A percentile compares a stretch with the other conserved stretches of the same genome.
Evolutionary conservation across 208 protist species (phyloP).

Genomic region (Trypanosoma avium): DNA sequence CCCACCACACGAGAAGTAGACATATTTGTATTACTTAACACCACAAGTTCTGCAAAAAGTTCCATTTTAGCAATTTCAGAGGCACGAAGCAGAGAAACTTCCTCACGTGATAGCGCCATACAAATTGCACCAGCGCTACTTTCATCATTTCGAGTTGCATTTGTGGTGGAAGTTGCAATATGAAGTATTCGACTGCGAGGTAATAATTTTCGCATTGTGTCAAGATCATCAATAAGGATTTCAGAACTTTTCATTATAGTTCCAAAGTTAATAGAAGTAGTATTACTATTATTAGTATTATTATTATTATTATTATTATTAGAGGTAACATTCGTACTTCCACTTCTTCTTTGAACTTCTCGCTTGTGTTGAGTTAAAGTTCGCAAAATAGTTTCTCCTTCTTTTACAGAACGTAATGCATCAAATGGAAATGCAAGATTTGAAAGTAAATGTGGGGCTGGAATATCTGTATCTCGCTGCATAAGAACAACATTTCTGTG

Average conservation of each 20-base stretch:
- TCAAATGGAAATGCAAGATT: slow-evolving; percentile 54
- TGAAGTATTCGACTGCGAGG: slow-evolving; percentile 36
- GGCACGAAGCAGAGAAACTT: slow-evolving; percentile 54
- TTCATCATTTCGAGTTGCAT: slow-evolving; percentile 23
- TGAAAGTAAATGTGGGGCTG: slow-evolving; percentile 28
- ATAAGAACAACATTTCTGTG: slow-evolving; percentile 66
- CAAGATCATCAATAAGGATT: slow-evolving; percentile 51
- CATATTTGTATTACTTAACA: slow-evolving; percentile 83
- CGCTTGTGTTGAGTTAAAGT: slow-evolving; percentile 33
- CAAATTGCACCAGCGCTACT: slow-evolving; percentile 31
- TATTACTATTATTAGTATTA: too few species aligned
- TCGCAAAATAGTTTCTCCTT: slow-evolving; percentile 52
- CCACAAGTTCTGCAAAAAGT: slow-evolving; percentile 84
- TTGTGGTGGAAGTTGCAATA: slow-evolving; percentile 29
- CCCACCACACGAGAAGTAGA: slow-evolving; percentile 33
- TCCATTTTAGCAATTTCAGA: slow-evolving; percentile 73
- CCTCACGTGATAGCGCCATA: slow-evolving; percentile 25
- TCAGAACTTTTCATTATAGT: slow-evolving; percentile 39
- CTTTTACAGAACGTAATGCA: slow-evolving; percentile 50
- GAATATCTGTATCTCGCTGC: slow-evolving; percentile 42
- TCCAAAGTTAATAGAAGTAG: too few species aligned
- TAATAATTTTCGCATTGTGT: slow-evolving; percentile 41
- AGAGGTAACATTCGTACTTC: too few species aligned
- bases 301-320: too few species aligned
- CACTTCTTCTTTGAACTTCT: slow-evolving; percentile 16